Conservation (phyloP, 805 yeast species). For the Candida lessepsii region DNA sequence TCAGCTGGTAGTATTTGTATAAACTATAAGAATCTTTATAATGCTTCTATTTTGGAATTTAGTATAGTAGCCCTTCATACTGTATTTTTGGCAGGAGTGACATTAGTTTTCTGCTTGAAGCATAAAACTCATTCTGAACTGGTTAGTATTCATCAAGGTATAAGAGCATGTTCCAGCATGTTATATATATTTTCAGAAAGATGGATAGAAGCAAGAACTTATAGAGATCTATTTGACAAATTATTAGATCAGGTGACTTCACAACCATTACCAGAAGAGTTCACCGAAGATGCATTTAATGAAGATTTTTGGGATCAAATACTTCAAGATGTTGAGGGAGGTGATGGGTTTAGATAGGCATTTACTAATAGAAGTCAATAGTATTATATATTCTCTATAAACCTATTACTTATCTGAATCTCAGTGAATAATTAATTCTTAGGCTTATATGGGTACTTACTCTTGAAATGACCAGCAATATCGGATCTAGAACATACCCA, state of each 20-base stretch:
- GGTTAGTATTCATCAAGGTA: conserved; percentile 13
- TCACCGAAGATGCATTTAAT: background rate
- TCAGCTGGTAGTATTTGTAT: conserved; percentile 16
- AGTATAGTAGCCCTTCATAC: conserved; percentile 17
- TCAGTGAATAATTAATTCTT: conserved; percentile 5
- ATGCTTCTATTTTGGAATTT: conserved; percentile 15
- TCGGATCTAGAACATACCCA: conserved; percentile 18
- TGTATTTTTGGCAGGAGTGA: conserved; percentile 15
- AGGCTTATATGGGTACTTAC: conserved; percentile 14
- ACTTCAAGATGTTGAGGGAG: conserved; percentile 1
- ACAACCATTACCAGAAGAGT: conserved; percentile 3
- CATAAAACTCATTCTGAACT: conserved; percentile 10
- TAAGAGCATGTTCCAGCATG: conserved; percentile 14
- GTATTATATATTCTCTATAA: background rate
- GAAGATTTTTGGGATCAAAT: conserved; percentile 18
- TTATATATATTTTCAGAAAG: conserved; percentile 15
- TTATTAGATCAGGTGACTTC: conserved; percentile 6
- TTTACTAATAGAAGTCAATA: background rate
- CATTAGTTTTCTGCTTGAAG: conserved; percentile 12
- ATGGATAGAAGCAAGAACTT: conserved; percentile 16
- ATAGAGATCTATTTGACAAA: conserved; percentile 14
- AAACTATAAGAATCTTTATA: conserved; percentile 11
- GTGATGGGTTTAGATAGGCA: background rate
- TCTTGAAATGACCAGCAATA: conserved; percentile 15
- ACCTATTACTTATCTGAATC: no score